phyloP scores from a whole-genome alignment of 345 rosid species.

The Dimocarpus longan region DNA sequence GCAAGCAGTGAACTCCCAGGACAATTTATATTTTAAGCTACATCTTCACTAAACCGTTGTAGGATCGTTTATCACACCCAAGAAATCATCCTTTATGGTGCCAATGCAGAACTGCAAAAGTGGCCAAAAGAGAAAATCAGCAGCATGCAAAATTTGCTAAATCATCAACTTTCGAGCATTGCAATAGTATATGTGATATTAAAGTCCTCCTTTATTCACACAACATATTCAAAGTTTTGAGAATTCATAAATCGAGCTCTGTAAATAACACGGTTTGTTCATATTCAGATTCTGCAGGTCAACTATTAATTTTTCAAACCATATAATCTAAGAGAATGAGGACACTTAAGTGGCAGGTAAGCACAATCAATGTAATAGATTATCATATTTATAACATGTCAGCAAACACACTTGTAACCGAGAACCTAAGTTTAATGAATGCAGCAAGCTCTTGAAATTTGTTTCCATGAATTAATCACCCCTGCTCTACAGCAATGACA shows the following conservation, averaged over 20 bases:
- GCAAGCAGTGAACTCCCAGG: not conserved
- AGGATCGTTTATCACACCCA: constrained; percentile 94
- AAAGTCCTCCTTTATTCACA: not conserved
- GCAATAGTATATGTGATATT: not conserved
- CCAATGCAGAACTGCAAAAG: constrained; percentile 88
- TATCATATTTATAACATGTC: not conserved
- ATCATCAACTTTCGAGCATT: not conserved
- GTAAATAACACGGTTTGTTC: not conserved
- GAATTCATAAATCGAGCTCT: not conserved
- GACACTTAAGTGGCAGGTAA: not conserved
- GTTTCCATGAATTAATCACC: not conserved
- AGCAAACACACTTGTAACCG: not conserved
- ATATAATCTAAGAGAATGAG: not conserved
- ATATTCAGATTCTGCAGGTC: not conserved
- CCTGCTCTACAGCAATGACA: not conserved
- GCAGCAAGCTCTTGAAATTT: not conserved
- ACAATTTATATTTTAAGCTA: not conserved
- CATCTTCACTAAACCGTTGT: constrained; percentile 45
- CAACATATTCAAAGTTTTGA: not conserved
- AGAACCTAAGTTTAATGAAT: not conserved
- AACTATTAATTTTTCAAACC: not conserved
- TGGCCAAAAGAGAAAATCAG: not conserved
- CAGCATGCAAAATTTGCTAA: not conserved
- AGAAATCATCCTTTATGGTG: constrained; percentile 89
- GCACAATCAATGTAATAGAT: not conserved